Base-by-base conservation (phyloP, 352 stramenopile species). In the Phytophthora pisi region DNA sequence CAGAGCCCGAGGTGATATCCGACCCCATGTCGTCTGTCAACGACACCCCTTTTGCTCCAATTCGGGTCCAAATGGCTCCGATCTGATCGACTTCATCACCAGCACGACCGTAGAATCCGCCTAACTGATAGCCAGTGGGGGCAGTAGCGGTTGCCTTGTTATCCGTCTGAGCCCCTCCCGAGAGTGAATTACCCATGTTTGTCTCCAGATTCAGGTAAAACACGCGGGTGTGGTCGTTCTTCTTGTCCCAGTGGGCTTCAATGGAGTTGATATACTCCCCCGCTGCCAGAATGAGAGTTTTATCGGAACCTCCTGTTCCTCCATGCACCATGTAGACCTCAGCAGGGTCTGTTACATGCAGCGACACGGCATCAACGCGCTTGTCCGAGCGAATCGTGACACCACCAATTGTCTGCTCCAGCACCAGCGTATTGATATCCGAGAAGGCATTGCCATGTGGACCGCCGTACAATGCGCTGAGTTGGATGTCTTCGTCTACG, bases 171-270 rank as follows among this genome's bases (percentile, higher is more conserved):
- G 58, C 61, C 16, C 75, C 79, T 52, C 34, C 58, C 1, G 69
- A 68, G 0, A 86, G 18, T 8, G 66, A 70, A 15, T 75, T 77
- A 9, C 72, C 75, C 0, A 69, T 42, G 53, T 66, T 86, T 26
- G 79, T 88, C 5, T 47, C 68, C 3, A 74, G 58, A 10, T 70
- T 79, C 46, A 84, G 31, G 55, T 82, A 85, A 55, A 81, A 86
- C 5, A 83, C 70, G 43, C 78, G 71, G 26, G 76, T 87, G 50
- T 61, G 57, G 34, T 67, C 55, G 52, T 68, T 47, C 11, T 83
- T 72, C 71, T 79, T 74, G 16, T 45, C 78, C 68, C 65, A 78
- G 56, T 61, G 56, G n/a, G 63, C 56, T n/a, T 70, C 63, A 13
- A 66, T 66, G 2, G 56, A 60, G n/a, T 56, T 68, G 34, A 64